These are phyloP conservation scores for Pleomassaria siparia DNA, from an alignment of 2,329 filamentous ascomycete species.

Conservation along the genomic window DNA sequence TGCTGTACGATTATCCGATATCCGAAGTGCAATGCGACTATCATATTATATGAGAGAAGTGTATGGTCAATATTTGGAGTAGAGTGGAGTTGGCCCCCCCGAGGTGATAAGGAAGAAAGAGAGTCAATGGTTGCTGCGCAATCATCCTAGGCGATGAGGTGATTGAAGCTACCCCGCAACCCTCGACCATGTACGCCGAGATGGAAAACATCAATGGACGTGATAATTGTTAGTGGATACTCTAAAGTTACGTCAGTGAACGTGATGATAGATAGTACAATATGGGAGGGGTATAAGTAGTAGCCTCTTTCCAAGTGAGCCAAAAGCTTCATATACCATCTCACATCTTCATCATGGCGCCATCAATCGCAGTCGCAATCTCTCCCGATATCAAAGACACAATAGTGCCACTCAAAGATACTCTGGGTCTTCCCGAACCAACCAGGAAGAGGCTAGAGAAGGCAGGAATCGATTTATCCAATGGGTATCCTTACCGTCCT, in stretches of 20 bases:
- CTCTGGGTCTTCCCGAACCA: constrained; percentile 60
- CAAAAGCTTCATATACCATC: background rate
- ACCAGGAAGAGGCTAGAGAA: constrained; percentile 64
- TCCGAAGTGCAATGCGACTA: background rate
- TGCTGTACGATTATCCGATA: too few relatives aligned
- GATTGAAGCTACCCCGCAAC: constrained; percentile 39
- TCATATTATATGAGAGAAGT: background rate
- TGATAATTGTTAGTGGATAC: too few relatives aligned
- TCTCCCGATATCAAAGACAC: constrained; percentile 63
- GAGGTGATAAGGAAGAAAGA: constrained; percentile 23
- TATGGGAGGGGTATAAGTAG: constrained; percentile 1
- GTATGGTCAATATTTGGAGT: background rate
- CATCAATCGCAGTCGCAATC: constrained; percentile 58
- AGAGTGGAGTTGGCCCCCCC: constrained; percentile 2
- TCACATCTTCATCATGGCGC: constrained; percentile 49
- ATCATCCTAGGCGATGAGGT: constrained; percentile 36
- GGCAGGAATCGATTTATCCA: constrained; percentile 67
- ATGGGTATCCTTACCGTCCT: constrained; percentile 72
- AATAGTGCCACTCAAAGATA: constrained; percentile 63
- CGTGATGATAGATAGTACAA: background rate
- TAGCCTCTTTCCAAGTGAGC: background rate
- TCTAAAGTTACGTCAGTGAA: constrained; percentile 18
- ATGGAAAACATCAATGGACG: background rate
- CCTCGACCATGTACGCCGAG: constrained; percentile 6
- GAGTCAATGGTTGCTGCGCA: constrained; percentile 31